Evolutionary conservation across 108 stramenopile species (phyloP), one percentile per base, ranked within the genome.

Genomic region (Licmophora abbreviata): DNA sequence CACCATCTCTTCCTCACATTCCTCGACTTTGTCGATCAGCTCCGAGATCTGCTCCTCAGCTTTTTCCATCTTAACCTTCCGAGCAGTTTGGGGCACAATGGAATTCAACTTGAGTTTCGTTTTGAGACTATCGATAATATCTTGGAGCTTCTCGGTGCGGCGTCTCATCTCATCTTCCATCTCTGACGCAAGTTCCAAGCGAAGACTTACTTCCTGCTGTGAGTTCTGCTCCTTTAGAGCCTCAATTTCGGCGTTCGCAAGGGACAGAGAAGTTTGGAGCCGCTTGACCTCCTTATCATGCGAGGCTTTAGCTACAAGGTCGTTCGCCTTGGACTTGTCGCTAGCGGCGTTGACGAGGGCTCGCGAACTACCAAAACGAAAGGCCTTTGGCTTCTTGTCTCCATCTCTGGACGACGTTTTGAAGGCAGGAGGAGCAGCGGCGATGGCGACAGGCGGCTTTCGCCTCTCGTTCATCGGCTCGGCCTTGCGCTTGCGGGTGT

Each of bases 1-100:
- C 17, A 56, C 51, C 77, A 86, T 86, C 55, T 92, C 90, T 29
- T 83, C 77, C 58, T 93, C 87, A 44, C 85, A 84, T 51, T 87
- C 92, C 36, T 74, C 73, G 22, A 93, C 71, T 32, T 82, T 59
- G 25, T 88, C 87, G 58, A 71, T 51, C 21, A 85, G 67, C 28
- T 84, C 83, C 22, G 68, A 67, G 26, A 85, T 71, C 15, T 64
- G 59, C 10, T 60, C 43, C 24, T 79, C 64, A 33, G 69, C 74
- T 35, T 64, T 55, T 52, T 70, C 63, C 32, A 53, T 48, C 11
- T 63, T 51, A 2, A 65, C 53, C 45, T 84, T 77, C 50, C 58
- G 60, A 1, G 59, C 48, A 37, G 61, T 67, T 22, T 35, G 25
- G 0, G 56, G 44, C 8, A 28, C 55, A 6, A 38, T 35, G 10